A percentile compares a stretch with the other conserved stretches of the same genome.
Evolutionary conservation across 495 filamentous ascomycete genomes (phyloP).

Genomic region (Alectoria sarmentosa): DNA sequence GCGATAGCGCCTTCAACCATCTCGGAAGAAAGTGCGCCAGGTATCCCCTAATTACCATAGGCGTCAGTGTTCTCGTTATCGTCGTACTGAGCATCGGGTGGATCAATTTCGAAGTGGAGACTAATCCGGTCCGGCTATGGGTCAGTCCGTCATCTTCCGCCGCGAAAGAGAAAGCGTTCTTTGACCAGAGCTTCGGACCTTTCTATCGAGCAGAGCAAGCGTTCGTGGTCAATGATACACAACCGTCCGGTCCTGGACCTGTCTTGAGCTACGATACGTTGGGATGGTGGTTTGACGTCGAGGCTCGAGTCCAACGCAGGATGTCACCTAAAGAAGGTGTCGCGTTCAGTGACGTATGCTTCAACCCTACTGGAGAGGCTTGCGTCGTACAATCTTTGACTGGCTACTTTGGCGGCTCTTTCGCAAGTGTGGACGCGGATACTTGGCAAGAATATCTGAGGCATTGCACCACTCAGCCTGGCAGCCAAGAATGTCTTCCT

Average conservation of each 20-base stretch:
- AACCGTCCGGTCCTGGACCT: constrained; percentile 53
- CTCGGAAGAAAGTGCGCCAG: constrained; percentile 75
- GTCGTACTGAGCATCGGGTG: constrained; percentile 75
- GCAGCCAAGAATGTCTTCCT: constrained; percentile 65
- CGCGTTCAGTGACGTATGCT: constrained; percentile 78
- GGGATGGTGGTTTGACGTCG: constrained; percentile 90
- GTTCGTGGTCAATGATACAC: constrained; percentile 85
- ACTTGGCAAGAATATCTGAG: constrained; percentile 63
- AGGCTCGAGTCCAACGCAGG: constrained; percentile 61
- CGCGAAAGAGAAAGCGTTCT: constrained; percentile 88
- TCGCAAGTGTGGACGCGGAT: constrained; percentile 50
- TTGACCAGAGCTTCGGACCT: constrained; percentile 90
- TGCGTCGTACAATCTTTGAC: constrained; percentile 91
- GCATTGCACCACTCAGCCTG: constrained; percentile 68
- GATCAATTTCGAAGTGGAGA: constrained; percentile 79
- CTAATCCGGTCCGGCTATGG: constrained; percentile 86
- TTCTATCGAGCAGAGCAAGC: constrained; percentile 93
- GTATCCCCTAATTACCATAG: constrained; percentile 79
- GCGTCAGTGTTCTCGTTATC: constrained; percentile 60
- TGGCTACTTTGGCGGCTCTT: constrained; percentile 70
- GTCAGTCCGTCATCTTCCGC: constrained; percentile 88
- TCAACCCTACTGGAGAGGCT: constrained; percentile 81
- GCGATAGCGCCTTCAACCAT: constrained; percentile 71
- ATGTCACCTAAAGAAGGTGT: constrained; percentile 56
- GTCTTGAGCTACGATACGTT: constrained; percentile 84